Percentiles rank a stretch among this genome's conserved stretches.
Conservation (phyloP, 2,329 filamentous ascomycete genomes). For the Rasamsonia emersonii region DNA sequence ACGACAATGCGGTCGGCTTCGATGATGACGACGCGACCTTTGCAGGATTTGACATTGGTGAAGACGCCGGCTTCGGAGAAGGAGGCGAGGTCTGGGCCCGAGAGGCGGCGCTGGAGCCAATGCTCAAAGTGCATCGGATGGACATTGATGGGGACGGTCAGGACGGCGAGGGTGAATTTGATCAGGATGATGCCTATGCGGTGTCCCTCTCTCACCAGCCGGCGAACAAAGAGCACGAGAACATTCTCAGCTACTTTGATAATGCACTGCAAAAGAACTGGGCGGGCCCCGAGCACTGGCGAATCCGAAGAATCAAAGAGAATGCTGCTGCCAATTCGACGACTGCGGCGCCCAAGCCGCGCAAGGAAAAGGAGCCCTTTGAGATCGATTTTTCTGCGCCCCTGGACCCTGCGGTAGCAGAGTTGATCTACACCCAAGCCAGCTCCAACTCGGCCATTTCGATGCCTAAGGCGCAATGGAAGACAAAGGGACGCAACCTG, state of each 20-base stretch:
- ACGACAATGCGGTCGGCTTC: constrained; percentile 74
- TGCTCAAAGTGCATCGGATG: constrained; percentile 65
- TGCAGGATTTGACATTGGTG: constrained; percentile 59
- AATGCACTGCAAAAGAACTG: constrained; percentile 95
- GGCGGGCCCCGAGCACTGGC: constrained; percentile 97
- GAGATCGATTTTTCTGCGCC: constrained; percentile 82
- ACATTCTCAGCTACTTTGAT: constrained; percentile 97
- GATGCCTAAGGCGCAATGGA: constrained; percentile 90
- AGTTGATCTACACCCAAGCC: constrained; percentile 73
- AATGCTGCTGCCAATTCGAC: constrained; percentile 48
- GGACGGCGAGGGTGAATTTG: constrained; percentile 48
- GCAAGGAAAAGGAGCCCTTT: constrained; percentile 95
- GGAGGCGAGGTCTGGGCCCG: constrained; percentile 93
- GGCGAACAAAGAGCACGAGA: constrained; percentile 67
- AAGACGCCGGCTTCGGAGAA: constrained; percentile 75
- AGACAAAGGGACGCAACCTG: constrained; percentile 83
- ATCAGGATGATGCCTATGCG: constrained; percentile 64
- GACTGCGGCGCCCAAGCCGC: constrained; percentile 44
- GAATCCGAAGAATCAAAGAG: constrained; percentile 85
- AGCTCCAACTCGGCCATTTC: constrained; percentile 72
- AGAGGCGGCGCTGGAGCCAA: constrained; percentile 77
- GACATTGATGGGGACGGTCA: constrained; percentile 44
- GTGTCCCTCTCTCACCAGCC: constrained; percentile 69
- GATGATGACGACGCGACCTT: constrained; percentile 66
- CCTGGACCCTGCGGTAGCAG: constrained; percentile 61